Percentiles rank a stretch among this genome's conserved stretches.
Conservation (phyloP, 352 stramenopile species). For the Pythium dissotocum region DNA sequence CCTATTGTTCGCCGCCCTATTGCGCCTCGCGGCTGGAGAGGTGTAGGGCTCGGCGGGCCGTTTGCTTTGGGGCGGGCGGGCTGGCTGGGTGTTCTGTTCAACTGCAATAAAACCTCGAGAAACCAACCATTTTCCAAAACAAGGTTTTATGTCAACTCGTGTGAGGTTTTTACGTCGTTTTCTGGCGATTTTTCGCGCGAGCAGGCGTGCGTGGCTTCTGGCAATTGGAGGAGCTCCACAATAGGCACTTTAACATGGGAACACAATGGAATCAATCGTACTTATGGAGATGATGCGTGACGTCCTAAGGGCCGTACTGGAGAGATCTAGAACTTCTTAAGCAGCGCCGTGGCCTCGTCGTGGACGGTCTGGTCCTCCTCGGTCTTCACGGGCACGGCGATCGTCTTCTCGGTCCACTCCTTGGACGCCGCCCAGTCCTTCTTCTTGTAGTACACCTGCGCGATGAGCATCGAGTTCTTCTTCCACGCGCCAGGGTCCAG, state of each 20-base stretch:
- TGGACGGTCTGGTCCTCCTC: slow-evolving; percentile 65
- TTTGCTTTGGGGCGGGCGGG: slow-evolving; percentile 9
- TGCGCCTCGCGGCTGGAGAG: slow-evolving; percentile 15
- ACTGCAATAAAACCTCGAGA: slow-evolving; percentile 27
- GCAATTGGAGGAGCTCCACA: slow-evolving; percentile 3
- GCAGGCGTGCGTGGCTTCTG: neutral
- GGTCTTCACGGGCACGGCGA: slow-evolving; percentile 47
- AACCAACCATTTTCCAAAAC: slow-evolving; percentile 12
- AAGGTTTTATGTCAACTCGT: slow-evolving; percentile 16
- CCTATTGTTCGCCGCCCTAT: slow-evolving; percentile 7
- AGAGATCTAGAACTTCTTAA: slow-evolving; percentile 32
- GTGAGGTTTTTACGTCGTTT: slow-evolving; percentile 10
- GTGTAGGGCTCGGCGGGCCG: slow-evolving; percentile 22
- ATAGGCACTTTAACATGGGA: neutral
- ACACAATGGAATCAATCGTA: neutral
- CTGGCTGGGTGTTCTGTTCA: slow-evolving; percentile 17
- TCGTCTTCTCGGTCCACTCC: slow-evolving; percentile 69
- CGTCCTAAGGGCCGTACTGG: neutral
- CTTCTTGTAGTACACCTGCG: slow-evolving; percentile 83
- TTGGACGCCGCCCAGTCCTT: slow-evolving; percentile 62
- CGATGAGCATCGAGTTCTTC: slow-evolving; percentile 81
- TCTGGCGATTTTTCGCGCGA: slow-evolving; percentile 16
- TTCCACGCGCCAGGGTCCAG: slow-evolving; percentile 81
- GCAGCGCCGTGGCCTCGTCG: slow-evolving; percentile 23
- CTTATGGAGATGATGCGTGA: neutral